Evolutionary conservation across 1,139 yeast species (phyloP).

Genomic region (Geotrichum phurueaensis): DNA sequence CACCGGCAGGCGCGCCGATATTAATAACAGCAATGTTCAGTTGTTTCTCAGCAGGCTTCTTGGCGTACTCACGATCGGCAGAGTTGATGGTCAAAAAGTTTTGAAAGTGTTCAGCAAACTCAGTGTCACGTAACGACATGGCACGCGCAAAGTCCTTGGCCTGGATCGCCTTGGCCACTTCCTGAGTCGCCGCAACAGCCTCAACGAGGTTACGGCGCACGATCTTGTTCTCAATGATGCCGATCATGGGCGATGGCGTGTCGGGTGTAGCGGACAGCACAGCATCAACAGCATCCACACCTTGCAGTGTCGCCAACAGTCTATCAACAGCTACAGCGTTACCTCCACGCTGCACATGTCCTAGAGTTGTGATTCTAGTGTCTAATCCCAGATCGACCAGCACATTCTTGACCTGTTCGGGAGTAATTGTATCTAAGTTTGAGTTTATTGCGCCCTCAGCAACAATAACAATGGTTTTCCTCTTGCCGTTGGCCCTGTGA

Average conservation of each 20-base stretch:
- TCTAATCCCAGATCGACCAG: slow-evolving; percentile 81
- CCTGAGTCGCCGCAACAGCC: slow-evolving; percentile 78
- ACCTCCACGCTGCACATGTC: slow-evolving; percentile 98
- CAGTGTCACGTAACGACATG: slow-evolving; percentile 78
- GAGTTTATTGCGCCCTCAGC: slow-evolving; percentile 95
- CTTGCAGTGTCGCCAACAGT: slow-evolving; percentile 86
- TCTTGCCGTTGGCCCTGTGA: slow-evolving; percentile 80
- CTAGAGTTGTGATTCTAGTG: slow-evolving; percentile 89
- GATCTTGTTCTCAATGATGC: slow-evolving; percentile 78
- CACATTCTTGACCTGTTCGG: slow-evolving; percentile 72
- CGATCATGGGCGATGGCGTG: slow-evolving; percentile 94
- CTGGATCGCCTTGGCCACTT: slow-evolving; percentile 80
- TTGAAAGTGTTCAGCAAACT: slow-evolving; percentile 70
- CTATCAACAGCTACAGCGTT: slow-evolving; percentile 93
- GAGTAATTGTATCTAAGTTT: slow-evolving; percentile 72
- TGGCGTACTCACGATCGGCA: slow-evolving; percentile 57
- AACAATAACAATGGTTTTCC: slow-evolving; percentile 91
- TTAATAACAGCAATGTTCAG: slow-evolving; percentile 75
- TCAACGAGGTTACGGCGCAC: slow-evolving; percentile 79
- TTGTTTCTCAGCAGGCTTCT: slow-evolving; percentile 38
- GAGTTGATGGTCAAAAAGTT: slow-evolving; percentile 66
- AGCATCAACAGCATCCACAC: slow-evolving; percentile 95
- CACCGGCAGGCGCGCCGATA: slow-evolving; percentile 97
- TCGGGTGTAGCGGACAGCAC: slow-evolving; percentile 83
- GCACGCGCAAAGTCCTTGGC: slow-evolving; percentile 78